These are phyloP conservation scores for Emmonsiellopsis sp. DNA, from an alignment of 2,329 filamentous ascomycete genomes.

Conservation along the genomic window DNA sequence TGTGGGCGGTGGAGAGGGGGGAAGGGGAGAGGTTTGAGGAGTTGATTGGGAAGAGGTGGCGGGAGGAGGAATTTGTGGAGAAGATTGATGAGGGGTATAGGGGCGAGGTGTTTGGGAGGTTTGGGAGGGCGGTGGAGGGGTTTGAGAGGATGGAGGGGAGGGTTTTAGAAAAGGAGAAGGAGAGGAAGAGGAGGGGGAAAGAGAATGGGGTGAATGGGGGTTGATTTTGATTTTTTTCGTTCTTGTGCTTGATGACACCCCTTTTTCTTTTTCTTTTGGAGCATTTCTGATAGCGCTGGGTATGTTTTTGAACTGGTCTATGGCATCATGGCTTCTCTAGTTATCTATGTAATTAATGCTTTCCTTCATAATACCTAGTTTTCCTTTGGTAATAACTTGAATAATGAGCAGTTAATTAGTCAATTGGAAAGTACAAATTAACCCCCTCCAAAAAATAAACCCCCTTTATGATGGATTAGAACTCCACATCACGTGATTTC, in stretches of 20 bases:
- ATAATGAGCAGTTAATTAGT: too few relatives aligned
- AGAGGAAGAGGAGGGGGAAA: not conserved
- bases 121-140: conserved; percentile 65
- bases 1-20: conserved; percentile 74
- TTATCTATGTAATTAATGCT: too few relatives aligned
- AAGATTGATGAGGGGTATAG: conserved; percentile 76
- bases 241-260: not conserved
- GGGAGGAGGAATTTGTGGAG: conserved; percentile 71
- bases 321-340: too few relatives aligned
- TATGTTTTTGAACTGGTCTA: not conserved
- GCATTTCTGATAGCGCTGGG: too few relatives aligned
- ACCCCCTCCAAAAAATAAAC: too few relatives aligned
- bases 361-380: too few relatives aligned
- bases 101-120: conserved; percentile 63
- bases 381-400: too few relatives aligned
- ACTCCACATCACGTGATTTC: too few relatives aligned
- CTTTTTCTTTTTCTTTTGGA: not conserved
- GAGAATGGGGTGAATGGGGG: not conserved
- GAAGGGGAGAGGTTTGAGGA: conserved; percentile 74
- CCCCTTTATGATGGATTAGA: too few relatives aligned
- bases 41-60: conserved; percentile 75
- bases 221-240: not conserved
- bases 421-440: too few relatives aligned
- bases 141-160: conserved; percentile 67
- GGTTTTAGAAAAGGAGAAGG: conserved; percentile 43